Percentiles rank a stretch among this genome's conserved stretches.
These are phyloP conservation scores for Fusarium marasasianum DNA, from an alignment of 2,329 filamentous ascomycete genomes.

Conservation along the genomic window DNA sequence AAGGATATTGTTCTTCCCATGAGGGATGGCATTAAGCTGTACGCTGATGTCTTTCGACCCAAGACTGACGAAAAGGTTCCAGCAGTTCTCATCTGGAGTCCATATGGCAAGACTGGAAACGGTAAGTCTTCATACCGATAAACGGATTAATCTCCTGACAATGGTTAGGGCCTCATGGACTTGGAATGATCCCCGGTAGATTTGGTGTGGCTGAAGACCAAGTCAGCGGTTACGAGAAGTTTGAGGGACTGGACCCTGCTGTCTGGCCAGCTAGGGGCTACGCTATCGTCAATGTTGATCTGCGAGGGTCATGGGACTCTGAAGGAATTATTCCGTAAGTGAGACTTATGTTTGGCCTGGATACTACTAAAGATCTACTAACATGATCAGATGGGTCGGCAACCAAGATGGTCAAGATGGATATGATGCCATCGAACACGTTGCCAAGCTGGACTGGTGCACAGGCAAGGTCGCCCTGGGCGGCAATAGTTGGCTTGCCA, in stretches of 20 bases:
- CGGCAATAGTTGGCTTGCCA: neutral
- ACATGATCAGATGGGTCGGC: neutral
- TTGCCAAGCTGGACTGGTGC: neutral
- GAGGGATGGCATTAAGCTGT: slow-evolving; percentile 3
- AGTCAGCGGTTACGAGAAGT: slow-evolving; percentile 5
- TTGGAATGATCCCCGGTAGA: neutral
- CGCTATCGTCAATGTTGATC: neutral
- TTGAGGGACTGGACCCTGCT: slow-evolving; percentile 2
- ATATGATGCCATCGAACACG: neutral
- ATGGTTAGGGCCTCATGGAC: neutral
- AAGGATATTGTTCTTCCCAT: slow-evolving; percentile 2
- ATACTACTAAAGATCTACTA: rapidly evolving
- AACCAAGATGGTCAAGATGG: neutral
- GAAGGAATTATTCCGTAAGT: slow-evolving; percentile 3
- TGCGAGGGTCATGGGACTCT: neutral
- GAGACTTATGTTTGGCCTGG: rapidly evolving
- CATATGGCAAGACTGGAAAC: slow-evolving; percentile 12
- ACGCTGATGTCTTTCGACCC: slow-evolving; percentile 1
- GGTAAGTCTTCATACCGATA: neutral
- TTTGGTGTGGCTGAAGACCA: neutral
- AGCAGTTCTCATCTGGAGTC: neutral
- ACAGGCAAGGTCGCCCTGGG: neutral
- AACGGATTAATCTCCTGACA: rapidly evolving
- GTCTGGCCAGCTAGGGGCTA: neutral
- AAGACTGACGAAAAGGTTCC: neutral